phyloP scores from a whole-genome alignment of 2,329 filamentous ascomycete genomes.

The Exophiala sp. region DNA sequence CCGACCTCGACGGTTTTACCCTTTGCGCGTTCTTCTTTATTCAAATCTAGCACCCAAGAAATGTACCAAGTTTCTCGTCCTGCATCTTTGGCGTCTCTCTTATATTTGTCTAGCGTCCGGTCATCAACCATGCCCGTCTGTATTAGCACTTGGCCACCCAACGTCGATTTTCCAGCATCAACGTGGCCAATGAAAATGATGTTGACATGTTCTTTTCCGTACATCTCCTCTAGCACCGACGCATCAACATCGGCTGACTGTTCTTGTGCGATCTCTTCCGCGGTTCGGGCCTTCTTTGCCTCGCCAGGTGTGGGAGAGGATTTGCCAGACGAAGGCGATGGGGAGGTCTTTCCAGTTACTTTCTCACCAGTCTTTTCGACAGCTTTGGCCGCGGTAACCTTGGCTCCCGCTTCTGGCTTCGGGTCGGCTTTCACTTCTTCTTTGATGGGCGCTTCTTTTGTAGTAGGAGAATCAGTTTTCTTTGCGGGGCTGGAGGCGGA shows the following conservation, averaged over 20 bases:
- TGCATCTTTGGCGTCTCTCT: constrained; percentile 90
- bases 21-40: constrained; percentile 91
- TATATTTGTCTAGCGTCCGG: constrained; percentile 97
- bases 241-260: constrained; percentile 77
- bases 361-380: constrained; percentile 84
- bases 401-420: constrained; percentile 65
- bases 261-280: constrained; percentile 80
- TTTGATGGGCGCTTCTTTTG: constrained; percentile 50
- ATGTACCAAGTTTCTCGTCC: constrained; percentile 98
- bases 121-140: constrained; percentile 99
- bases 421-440: constrained; percentile 41
- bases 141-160: constrained; percentile 90
- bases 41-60: constrained; percentile 96
- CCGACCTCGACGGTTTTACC: constrained; percentile 98
- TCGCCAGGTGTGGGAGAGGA: constrained; percentile 70
- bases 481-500: constrained; percentile 35
- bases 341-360: constrained; percentile 70
- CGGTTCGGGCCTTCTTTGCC: constrained; percentile 62
- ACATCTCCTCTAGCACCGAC: constrained; percentile 86
- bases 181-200: constrained; percentile 98
- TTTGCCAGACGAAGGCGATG: constrained; percentile 76
- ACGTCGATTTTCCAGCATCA: constrained; percentile 94
- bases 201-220: constrained; percentile 84
- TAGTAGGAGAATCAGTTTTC: constrained; percentile 49
- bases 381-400: constrained; percentile 81